These are phyloP conservation scores for Inosperma sp. DNA, from an alignment of 768 basidiomycete genomes.

Conservation along the genomic window DNA sequence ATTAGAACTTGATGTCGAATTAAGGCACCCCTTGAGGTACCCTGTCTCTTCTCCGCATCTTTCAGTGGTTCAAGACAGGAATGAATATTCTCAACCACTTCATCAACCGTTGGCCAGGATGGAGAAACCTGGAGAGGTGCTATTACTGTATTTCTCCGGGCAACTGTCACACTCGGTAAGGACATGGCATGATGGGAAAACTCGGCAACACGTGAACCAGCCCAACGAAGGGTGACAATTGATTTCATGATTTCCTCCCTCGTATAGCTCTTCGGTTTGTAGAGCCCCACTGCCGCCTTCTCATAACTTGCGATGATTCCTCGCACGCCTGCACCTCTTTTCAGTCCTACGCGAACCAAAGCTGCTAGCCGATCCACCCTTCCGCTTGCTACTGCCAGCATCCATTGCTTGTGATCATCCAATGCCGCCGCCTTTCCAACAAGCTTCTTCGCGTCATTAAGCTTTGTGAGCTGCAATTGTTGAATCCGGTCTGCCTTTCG, in stretches of 20 bases:
- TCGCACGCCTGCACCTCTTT: constrained; percentile 5
- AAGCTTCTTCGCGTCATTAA: constrained; percentile 18
- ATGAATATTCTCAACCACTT: constrained; percentile 3
- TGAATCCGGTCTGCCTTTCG: constrained; percentile 2
- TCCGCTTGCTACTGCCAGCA: constrained; percentile 19
- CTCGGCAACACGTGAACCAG: constrained; percentile 15
- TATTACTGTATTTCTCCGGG: constrained; percentile 10
- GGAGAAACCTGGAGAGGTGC: constrained; percentile 14
- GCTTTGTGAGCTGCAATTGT: background rate
- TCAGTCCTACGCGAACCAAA: constrained; percentile 12
- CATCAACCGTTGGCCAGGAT: background rate
- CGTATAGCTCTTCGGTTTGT: constrained; percentile 20
- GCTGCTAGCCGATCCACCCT: constrained; percentile 13
- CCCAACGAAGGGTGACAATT: constrained; percentile 18
- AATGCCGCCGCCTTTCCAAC: constrained; percentile 11
- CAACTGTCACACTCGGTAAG: constrained; percentile 8
- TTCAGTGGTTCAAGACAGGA: no score
- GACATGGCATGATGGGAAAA: constrained; percentile 17
- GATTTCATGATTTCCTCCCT: constrained; percentile 19
- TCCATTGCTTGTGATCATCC: constrained; percentile 14
- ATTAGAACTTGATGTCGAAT: no score
- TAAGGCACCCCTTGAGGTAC: no score
- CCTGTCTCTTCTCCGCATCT: no score
- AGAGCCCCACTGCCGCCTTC: constrained; percentile 14
- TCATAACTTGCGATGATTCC: constrained; percentile 9